Evolutionary conservation across 306 rosid genomes (phyloP), one percentile per base, ranked within the genome.

Genomic region (Carpinus viminea): DNA sequence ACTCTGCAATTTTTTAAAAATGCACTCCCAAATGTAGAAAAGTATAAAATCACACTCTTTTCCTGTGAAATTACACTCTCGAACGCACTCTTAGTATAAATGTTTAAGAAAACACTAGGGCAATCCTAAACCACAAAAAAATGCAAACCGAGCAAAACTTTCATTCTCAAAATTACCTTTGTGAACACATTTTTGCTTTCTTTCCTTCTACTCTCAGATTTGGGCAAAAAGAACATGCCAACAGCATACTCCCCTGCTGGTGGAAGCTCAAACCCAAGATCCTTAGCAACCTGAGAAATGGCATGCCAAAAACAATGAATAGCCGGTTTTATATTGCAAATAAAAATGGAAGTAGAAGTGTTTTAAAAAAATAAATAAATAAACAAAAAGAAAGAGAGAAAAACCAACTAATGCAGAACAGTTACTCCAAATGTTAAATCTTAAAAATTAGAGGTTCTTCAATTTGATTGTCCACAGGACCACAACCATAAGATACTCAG

Each of bases 211-310:
- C 69, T 80, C 43, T 85, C 90, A 12, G 97, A 96, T 36, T 89
- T 84, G 17, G 99, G 99, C 93, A 96, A 84, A 93, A 90, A 96
- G 77, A 96, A 65, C 99, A 96, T 96, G 81, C 99, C 99, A 70
- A 93, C 97, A 36, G 98, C 98, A 76, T 96, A 96, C 70, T 93
- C 85, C 57, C 99, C 99, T 10, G 62, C 79, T 16, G 85, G 89
- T 31, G 99, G 98, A 79, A 96, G 98, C 87, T 89, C 87, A 83
- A 96, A 91, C 50, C 96, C 97, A 77, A 76, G 85, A 78, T 85
- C 87, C 73, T 68, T 83, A 59, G 87, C 85, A 18, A 78, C 97
- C 99, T 96, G 87, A 71, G 66, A 86, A 36, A 70, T 57, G 60
- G 79, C 55, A 80, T 48, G 50, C 73, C 74, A 84, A 43, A 54